These are phyloP conservation scores for Cladorrhinum samala DNA, from an alignment of 495 filamentous ascomycete genomes.

Conservation along the genomic window DNA sequence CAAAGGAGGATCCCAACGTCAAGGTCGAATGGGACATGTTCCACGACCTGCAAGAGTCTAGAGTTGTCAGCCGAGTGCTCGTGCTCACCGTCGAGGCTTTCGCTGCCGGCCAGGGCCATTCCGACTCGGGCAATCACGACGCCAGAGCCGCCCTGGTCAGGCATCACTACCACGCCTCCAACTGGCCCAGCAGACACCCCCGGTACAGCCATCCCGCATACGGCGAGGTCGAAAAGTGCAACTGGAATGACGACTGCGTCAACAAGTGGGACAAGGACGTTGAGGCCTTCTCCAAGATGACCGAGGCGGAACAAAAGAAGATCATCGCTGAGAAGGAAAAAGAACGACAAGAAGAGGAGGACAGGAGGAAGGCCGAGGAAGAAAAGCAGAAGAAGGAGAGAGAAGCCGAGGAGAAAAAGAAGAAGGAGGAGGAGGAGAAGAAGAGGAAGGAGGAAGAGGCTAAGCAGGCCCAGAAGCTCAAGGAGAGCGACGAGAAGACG, in stretches of 20 bases:
- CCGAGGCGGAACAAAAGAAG: slow-evolving; percentile 41
- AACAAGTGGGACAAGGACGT: slow-evolving; percentile 51
- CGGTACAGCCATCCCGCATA: slow-evolving; percentile 55
- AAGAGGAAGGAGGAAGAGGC: slow-evolving; percentile 13
- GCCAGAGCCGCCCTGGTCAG: slow-evolving; percentile 51
- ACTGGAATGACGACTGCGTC: slow-evolving; percentile 57
- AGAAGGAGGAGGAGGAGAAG: slow-evolving; percentile 18
- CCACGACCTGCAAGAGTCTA: slow-evolving; percentile 53
- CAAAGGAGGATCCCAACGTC: slow-evolving; percentile 16
- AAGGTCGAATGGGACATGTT: slow-evolving; percentile 49
- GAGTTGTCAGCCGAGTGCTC: slow-evolving; percentile 48
- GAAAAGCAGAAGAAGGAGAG: slow-evolving; percentile 25
- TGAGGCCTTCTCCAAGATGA: slow-evolving; percentile 40
- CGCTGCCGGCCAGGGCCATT: slow-evolving; percentile 59
- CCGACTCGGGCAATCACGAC: slow-evolving; percentile 57
- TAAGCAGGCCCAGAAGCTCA: not conserved
- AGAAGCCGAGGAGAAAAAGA: slow-evolving; percentile 16
- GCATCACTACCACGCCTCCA: slow-evolving; percentile 60
- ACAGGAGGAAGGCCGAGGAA: slow-evolving; percentile 20
- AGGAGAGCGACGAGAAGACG: slow-evolving; percentile 10
- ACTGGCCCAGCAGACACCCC: slow-evolving; percentile 54
- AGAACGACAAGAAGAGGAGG: slow-evolving; percentile 21
- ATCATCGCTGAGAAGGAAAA: slow-evolving; percentile 39
- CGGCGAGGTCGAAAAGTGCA: slow-evolving; percentile 58
- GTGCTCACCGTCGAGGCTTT: slow-evolving; percentile 60